Evolutionary conservation across 495 filamentous ascomycete genomes (phyloP), one percentile per base, ranked within the genome.

Genomic region (Annulohypoxylon stygium): DNA sequence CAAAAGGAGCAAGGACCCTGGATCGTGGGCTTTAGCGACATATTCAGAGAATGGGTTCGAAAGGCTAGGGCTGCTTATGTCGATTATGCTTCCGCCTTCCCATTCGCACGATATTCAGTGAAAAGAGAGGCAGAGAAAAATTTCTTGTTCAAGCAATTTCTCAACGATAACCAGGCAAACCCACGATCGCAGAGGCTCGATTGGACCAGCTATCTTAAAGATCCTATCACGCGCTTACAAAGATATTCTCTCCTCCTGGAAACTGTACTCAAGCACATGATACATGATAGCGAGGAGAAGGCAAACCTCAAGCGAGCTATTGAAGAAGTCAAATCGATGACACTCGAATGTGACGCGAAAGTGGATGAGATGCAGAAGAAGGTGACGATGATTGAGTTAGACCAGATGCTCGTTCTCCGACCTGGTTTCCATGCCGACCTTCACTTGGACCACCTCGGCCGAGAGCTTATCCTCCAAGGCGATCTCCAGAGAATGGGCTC

Each of bases 21-120:
- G 86, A 90, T 99, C 67, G 86, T 88, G 50, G 96, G 97, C 8
- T 97, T 98, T 80, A 97, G 94, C 76, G 96, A 98, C 73, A 94
- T 99, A 62, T 99, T 99, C 83, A 86, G 96, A 66, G 97, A 99
- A 81, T 99, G 96, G 96, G 97, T 99, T 73, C 88, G 96, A 58
- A 98, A 98, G 81, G 96, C 97, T 2, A 93, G 91, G 81, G 81
- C 83, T 4, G 90, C 92, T 1, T 99, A 98, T 81, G 90, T 98
- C 68, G 95, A 95, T 48, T 99, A 98, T 81, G 93, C 95, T 55
- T 91, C 92, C 1, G 90, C 89, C 0, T 98, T 94, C 65, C 95
- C 96, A 0, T 88, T 92, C 51, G 96, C 96, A 0, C 90, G 87
- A 37, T 94, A 92, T 80, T 81, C 94, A 43, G 88, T 99, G 23